phyloP scores from a whole-genome alignment of 805 yeast genomes.

The Peterozyma toletana region DNA sequence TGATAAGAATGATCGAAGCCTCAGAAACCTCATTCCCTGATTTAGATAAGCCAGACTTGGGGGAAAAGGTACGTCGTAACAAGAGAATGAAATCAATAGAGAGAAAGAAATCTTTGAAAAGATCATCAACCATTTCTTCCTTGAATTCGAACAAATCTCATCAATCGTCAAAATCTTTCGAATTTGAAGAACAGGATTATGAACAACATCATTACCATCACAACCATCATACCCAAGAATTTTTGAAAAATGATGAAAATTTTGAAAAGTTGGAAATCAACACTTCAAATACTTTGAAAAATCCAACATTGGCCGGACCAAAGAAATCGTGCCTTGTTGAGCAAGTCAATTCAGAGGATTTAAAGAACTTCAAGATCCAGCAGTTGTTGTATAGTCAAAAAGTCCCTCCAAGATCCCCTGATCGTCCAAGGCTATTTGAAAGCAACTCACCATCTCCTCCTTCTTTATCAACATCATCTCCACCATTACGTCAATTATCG shows the following conservation, averaged over 20 bases:
- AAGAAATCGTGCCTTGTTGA: conserved; percentile 8
- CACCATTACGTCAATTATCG: not conserved
- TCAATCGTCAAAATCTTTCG: conserved; percentile 10
- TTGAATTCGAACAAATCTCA: conserved; percentile 9
- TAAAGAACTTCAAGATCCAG: not conserved
- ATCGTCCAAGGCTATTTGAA: not conserved
- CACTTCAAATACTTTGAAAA: conserved; percentile 9
- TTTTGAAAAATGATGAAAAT: not conserved
- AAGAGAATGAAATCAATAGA: conserved; percentile 15
- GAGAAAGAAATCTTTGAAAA: conserved; percentile 26
- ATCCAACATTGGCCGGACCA: conserved; percentile 2
- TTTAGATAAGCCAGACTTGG: conserved; percentile 19
- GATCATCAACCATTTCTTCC: conserved; percentile 23
- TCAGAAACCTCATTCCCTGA: conserved; percentile 33
- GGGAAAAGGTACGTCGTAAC: conserved; percentile 19
- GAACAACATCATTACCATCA: conserved; percentile 13
- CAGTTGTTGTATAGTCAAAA: no score
- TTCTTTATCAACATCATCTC: not conserved
- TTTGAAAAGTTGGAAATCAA: conserved; percentile 10
- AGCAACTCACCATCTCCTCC: not conserved
- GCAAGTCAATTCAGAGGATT: not conserved
- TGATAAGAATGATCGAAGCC: conserved; percentile 21
- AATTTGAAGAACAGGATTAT: conserved; percentile 15
- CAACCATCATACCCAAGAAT: not conserved
- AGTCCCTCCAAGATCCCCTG: no score